Percentiles rank a stretch among this genome's conserved stretches.
phyloP scores from a whole-genome alignment of 345 rosid genomes.

The Eucalyptus paniculata region DNA sequence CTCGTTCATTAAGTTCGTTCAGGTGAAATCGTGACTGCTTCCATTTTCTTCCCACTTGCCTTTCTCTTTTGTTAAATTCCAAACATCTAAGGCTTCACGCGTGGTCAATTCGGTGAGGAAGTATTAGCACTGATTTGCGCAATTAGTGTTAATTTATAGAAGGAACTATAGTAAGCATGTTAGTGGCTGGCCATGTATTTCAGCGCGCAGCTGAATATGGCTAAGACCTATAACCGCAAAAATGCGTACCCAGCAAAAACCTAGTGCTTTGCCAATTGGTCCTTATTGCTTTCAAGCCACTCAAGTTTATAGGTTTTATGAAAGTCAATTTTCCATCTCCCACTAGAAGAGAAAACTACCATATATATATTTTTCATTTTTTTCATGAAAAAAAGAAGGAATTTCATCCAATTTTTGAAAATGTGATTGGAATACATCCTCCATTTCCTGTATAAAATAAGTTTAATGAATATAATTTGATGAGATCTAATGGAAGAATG shows the following conservation, averaged over 20 bases:
- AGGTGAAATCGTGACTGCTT: neutral
- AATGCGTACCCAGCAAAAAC: too few relatives aligned
- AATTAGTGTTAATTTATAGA: too few relatives aligned
- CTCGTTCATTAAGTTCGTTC: neutral
- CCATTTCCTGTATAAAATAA: neutral
- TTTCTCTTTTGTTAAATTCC: neutral
- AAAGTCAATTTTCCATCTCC: too few relatives aligned
- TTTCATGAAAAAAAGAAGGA: neutral
- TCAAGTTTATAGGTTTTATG: too few relatives aligned
- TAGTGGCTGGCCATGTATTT: neutral
- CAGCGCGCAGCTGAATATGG: neutral
- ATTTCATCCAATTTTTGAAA: neutral
- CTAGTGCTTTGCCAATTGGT: too few relatives aligned
- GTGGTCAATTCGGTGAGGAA: neutral
- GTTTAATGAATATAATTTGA: too few relatives aligned
- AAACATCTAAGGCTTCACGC: neutral
- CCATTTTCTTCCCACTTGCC: neutral
- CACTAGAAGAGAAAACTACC: too few relatives aligned
- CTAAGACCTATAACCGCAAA: neutral
- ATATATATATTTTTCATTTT: too few relatives aligned
- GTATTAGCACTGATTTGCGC: too few relatives aligned
- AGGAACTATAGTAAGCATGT: neutral
- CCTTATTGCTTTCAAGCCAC: too few relatives aligned
- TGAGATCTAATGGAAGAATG: too few relatives aligned
- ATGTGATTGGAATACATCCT: neutral